A percentile compares a stretch with the other conserved stretches of the same genome.
These are phyloP conservation scores for Trebouxia sp. DNA, from an alignment of 139 green algal species.

Conservation along the genomic window DNA sequence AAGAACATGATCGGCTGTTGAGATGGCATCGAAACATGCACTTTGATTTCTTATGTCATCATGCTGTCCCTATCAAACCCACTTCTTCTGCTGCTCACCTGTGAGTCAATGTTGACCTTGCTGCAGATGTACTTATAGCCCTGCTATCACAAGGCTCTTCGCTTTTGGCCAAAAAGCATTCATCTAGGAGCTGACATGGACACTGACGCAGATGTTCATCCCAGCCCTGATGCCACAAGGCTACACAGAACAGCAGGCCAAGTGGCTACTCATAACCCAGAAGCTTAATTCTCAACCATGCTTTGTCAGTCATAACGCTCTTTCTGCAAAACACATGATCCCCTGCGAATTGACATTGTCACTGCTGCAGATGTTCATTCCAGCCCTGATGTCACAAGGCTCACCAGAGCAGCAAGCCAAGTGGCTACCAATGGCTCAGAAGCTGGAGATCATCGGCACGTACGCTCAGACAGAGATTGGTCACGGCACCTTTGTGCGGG, in stretches of 20 bases:
- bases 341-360: background rate
- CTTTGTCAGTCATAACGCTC: background rate
- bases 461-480: slow-evolving; percentile 98
- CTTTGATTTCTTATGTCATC: too few species aligned
- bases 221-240: slow-evolving; percentile 88
- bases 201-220: slow-evolving; percentile 97
- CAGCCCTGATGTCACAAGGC: slow-evolving; percentile 85
- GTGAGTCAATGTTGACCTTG: too few species aligned
- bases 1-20: too few species aligned
- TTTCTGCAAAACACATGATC: background rate
- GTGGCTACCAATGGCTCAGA: slow-evolving; percentile 84
- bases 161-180: too few species aligned
- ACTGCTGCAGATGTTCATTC: slow-evolving; percentile 94
- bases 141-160: too few species aligned
- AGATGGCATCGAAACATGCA: too few species aligned
- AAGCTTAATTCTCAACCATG: slow-evolving; percentile 34
- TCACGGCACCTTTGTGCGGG: slow-evolving; percentile 94
- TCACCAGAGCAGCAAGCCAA: slow-evolving; percentile 86
- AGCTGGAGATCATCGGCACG: slow-evolving; percentile 81
- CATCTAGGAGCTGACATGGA: too few species aligned
- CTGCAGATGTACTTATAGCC: too few species aligned
- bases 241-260: slow-evolving; percentile 84
- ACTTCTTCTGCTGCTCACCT: too few species aligned
- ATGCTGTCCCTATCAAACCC: too few species aligned
- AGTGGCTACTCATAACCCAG: slow-evolving; percentile 85